Conservation (phyloP, 163 green algal genomes). For the Prototheca cutis region DNA sequence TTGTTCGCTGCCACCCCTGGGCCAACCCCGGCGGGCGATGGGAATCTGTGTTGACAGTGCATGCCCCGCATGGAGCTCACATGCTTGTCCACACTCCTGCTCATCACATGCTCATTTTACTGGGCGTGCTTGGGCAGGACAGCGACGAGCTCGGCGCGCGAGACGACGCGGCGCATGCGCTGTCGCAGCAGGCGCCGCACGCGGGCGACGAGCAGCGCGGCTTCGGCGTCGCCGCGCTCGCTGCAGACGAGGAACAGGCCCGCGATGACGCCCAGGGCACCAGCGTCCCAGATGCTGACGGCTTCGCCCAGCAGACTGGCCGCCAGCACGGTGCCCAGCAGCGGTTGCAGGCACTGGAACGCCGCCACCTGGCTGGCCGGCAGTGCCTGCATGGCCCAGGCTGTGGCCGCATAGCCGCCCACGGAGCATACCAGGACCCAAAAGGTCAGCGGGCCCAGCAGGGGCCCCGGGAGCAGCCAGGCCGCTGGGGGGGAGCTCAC, state of each 20-base stretch:
- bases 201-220: background rate
- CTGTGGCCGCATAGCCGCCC: slow-evolving; percentile 48
- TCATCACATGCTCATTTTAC: too few species aligned
- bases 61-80: too few species aligned
- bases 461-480: slow-evolving; percentile 36
- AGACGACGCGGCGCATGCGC: background rate
- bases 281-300: slow-evolving; percentile 46
- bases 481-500: slow-evolving; percentile 23
- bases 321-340: slow-evolving; percentile 52
- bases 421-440: slow-evolving; percentile 61
- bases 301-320: slow-evolving; percentile 45
- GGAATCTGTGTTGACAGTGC: too few species aligned
- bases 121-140: too few species aligned
- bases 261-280: slow-evolving; percentile 45
- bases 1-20: too few species aligned
- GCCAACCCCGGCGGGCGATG: too few species aligned
- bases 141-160: too few species aligned
- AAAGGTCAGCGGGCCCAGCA: slow-evolving; percentile 42
- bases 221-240: background rate
- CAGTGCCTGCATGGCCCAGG: slow-evolving; percentile 46
- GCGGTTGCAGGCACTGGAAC: slow-evolving; percentile 64
- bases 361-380: slow-evolving; percentile 58
- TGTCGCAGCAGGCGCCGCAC: background rate
- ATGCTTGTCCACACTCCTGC: too few species aligned
- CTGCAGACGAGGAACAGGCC: slow-evolving; percentile 30